Conservation (phyloP, 1,284 basidiomycete genomes). For the Malassezia obtusa region DNA sequence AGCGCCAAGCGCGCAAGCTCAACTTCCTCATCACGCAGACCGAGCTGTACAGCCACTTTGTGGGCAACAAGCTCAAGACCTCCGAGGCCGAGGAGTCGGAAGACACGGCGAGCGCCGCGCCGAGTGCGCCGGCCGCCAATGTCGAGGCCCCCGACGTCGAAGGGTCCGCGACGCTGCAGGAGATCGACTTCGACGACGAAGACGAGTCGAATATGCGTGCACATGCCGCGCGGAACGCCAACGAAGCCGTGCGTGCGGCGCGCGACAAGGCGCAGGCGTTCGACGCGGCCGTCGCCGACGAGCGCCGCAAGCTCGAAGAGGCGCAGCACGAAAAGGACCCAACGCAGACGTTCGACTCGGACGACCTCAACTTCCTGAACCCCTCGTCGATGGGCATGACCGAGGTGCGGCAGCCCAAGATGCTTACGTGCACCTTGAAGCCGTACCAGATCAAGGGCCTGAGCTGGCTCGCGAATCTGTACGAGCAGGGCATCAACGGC, state of each 20-base stretch:
- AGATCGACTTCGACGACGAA: constrained; percentile 91
- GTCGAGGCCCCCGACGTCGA: constrained; percentile 29
- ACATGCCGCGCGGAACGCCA: constrained; percentile 81
- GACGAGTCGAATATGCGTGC: constrained; percentile 79
- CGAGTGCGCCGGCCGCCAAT: constrained; percentile 59
- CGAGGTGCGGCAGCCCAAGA: constrained; percentile 78
- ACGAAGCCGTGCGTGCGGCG: constrained; percentile 74
- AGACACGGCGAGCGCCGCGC: constrained; percentile 51
- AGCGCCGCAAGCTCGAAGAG: constrained; percentile 51
- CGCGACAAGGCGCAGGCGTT: constrained; percentile 73
- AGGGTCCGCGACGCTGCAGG: constrained; percentile 53
- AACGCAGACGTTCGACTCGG: constrained; percentile 51
- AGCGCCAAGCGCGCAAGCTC: constrained; percentile 87
- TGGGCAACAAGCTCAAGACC: constrained; percentile 95
- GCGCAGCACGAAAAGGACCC: constrained; percentile 30
- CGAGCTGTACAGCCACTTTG: constrained; percentile 97
- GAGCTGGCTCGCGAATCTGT: constrained; percentile 94
- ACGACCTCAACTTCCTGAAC: constrained; percentile 98
- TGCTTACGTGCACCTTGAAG: constrained; percentile 93
- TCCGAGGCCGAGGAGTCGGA: constrained; percentile 75
- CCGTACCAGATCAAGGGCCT: constrained; percentile 98
- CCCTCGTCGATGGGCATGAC: constrained; percentile 78
- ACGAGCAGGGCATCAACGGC: constrained; percentile 81
- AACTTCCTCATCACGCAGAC: constrained; percentile 99
- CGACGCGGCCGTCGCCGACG: constrained; percentile 68